Conservation (phyloP, 2,329 filamentous ascomycete species). For the Phialophora tarda region DNA sequence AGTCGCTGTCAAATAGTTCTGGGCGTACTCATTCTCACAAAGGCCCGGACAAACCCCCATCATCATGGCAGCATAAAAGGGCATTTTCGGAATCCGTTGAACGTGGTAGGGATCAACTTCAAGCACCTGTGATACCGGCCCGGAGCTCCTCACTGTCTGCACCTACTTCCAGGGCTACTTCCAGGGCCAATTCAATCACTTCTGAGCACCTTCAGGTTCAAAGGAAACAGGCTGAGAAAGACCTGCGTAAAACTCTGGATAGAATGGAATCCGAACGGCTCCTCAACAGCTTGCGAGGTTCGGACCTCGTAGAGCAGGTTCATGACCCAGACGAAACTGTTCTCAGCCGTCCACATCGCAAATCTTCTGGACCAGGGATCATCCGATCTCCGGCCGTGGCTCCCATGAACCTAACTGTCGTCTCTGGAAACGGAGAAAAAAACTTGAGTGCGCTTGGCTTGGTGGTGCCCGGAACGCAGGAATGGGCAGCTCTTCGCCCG, state of each 20-base stretch:
- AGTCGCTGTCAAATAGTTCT: slow-evolving; percentile 50
- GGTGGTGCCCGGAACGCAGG: slow-evolving; percentile 43
- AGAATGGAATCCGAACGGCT: slow-evolving; percentile 40
- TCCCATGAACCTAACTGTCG: neutral
- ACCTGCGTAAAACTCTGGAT: slow-evolving; percentile 38
- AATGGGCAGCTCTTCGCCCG: slow-evolving; percentile 52
- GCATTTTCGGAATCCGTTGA: slow-evolving; percentile 50
- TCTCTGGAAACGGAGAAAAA: slow-evolving; percentile 5
- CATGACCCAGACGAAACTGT: neutral
- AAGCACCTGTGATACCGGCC: slow-evolving; percentile 47
- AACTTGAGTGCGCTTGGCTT: slow-evolving; percentile 25
- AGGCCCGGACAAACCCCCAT: slow-evolving; percentile 45
- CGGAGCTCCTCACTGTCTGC: slow-evolving; percentile 55
- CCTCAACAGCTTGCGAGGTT: slow-evolving; percentile 25
- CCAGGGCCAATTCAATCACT: slow-evolving; percentile 52
- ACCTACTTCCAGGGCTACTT: slow-evolving; percentile 53
- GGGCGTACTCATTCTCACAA: slow-evolving; percentile 45
- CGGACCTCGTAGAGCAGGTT: slow-evolving; percentile 11
- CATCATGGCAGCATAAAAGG: slow-evolving; percentile 45
- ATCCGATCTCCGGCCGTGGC: slow-evolving; percentile 11
- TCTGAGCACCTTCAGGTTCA: slow-evolving; percentile 49
- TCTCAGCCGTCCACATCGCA: neutral
- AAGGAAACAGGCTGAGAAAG: slow-evolving; percentile 37
- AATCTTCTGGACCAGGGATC: slow-evolving; percentile 9
- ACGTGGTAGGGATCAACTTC: slow-evolving; percentile 42